phyloP scores from a whole-genome alignment of 2,329 filamentous ascomycete genomes.

The Cladosporium sp. region DNA sequence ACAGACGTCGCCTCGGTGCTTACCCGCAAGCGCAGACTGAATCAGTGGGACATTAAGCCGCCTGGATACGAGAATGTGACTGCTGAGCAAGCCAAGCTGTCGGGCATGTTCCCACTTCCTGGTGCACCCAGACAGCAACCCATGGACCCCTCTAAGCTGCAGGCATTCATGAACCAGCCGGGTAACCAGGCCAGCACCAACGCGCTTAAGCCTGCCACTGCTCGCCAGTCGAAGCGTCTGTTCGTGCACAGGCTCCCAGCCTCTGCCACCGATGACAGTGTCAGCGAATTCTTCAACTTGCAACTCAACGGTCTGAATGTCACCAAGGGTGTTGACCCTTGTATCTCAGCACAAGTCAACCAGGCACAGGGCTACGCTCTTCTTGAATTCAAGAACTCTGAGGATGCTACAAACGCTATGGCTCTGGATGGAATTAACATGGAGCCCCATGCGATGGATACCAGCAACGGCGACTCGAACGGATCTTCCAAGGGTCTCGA shows the following conservation, averaged over 20 bases:
- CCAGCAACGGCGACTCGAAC: slow-evolving; percentile 53
- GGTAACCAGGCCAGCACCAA: slow-evolving; percentile 68
- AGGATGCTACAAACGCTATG: slow-evolving; percentile 87
- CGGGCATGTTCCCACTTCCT: slow-evolving; percentile 96
- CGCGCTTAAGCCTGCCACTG: slow-evolving; percentile 88
- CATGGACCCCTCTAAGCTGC: slow-evolving; percentile 90
- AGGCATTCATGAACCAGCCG: slow-evolving; percentile 93
- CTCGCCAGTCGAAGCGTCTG: slow-evolving; percentile 89
- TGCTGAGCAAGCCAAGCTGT: slow-evolving; percentile 96
- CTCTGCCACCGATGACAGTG: slow-evolving; percentile 69
- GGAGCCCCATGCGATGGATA: slow-evolving; percentile 62
- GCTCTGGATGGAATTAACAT: slow-evolving; percentile 88
- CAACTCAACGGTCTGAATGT: slow-evolving; percentile 97
- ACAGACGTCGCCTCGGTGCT: slow-evolving; percentile 80
- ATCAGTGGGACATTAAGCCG: slow-evolving; percentile 99
- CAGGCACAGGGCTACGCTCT: slow-evolving; percentile 79
- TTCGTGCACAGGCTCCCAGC: slow-evolving; percentile 80
- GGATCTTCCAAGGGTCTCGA: slow-evolving; percentile 62
- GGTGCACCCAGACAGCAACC: slow-evolving; percentile 92
- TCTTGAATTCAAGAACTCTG: slow-evolving; percentile 82
- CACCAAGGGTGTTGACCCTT: slow-evolving; percentile 79
- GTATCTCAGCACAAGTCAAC: slow-evolving; percentile 78
- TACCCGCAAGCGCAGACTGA: slow-evolving; percentile 86
- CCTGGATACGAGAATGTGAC: slow-evolving; percentile 98
- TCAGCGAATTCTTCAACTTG: slow-evolving; percentile 89